phyloP scores from a whole-genome alignment of 1,139 yeast species.

The Yamadazyma atmosphaerica region DNA sequence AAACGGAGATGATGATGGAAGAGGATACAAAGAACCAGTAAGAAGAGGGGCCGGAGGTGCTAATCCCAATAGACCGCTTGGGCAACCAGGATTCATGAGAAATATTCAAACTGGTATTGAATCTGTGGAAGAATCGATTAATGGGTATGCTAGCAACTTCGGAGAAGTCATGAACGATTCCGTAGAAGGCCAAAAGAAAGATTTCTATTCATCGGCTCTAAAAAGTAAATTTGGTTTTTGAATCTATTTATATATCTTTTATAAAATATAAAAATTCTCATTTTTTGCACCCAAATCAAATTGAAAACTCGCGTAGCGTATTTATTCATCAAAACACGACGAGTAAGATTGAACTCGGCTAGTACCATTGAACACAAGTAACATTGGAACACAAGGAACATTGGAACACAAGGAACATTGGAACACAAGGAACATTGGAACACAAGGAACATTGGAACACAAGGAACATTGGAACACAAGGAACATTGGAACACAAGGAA shows the following conservation, averaged over 20 bases:
- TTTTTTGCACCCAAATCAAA: background rate
- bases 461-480: too few species aligned
- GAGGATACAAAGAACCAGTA: constrained; percentile 52
- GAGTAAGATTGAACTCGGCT: too few species aligned
- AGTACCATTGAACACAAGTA: background rate
- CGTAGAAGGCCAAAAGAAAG: constrained; percentile 50
- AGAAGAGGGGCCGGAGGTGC: constrained; percentile 20
- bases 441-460: too few species aligned
- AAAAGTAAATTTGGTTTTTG: constrained; percentile 56
- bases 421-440: too few species aligned
- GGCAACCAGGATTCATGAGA: constrained; percentile 43
- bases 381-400: background rate
- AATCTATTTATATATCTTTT: too few species aligned
- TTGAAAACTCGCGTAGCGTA: background rate
- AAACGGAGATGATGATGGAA: constrained; percentile 21
- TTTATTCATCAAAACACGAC: too few species aligned
- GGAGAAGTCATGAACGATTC: constrained; percentile 57
- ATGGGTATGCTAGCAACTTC: constrained; percentile 57
- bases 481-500: too few species aligned
- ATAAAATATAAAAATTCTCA: background rate
- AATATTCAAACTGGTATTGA: constrained; percentile 55
- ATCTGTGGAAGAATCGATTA: constrained; percentile 52
- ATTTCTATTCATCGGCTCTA: constrained; percentile 52
- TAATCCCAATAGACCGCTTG: constrained; percentile 15
- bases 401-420: too few species aligned